Evolutionary conservation across 2,329 filamentous ascomycete genomes (phyloP).

Genomic region (Scytalidium lignicola): DNA sequence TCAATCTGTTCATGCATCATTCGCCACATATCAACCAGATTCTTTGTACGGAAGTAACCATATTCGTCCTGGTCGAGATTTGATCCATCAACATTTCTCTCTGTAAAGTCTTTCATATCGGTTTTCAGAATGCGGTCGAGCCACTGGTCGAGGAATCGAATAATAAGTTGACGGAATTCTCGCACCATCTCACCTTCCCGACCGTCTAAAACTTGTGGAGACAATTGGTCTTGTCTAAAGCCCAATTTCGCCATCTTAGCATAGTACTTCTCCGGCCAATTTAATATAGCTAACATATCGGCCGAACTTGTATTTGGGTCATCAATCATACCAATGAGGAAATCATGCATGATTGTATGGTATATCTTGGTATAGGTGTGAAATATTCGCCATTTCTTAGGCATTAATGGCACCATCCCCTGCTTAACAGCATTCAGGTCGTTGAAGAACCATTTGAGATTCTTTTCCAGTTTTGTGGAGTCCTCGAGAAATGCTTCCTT

Average conservation of each 20-base stretch:
- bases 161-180: slow-evolving; percentile 92
- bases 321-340: slow-evolving; percentile 76
- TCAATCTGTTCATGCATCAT: slow-evolving; percentile 93
- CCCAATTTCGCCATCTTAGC: slow-evolving; percentile 91
- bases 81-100: slow-evolving; percentile 66
- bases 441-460: slow-evolving; percentile 95
- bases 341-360: slow-evolving; percentile 93
- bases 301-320: slow-evolving; percentile 79
- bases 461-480: slow-evolving; percentile 77
- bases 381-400: slow-evolving; percentile 94
- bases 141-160: slow-evolving; percentile 94
- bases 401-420: slow-evolving; percentile 87
- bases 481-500: slow-evolving; percentile 75
- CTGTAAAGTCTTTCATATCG: slow-evolving; percentile 75
- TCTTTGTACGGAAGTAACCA: slow-evolving; percentile 87
- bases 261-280: slow-evolving; percentile 96
- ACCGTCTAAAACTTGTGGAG: slow-evolving; percentile 84
- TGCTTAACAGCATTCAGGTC: slow-evolving; percentile 92
- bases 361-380: slow-evolving; percentile 88
- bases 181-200: slow-evolving; percentile 85
- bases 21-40: slow-evolving; percentile 90
- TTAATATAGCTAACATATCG: slow-evolving; percentile 85
- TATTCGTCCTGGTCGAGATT: slow-evolving; percentile 84
- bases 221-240: slow-evolving; percentile 68
- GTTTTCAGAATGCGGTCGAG: slow-evolving; percentile 86